These are phyloP conservation scores for Neoascochyta sp. DNA, from an alignment of 2,329 filamentous ascomycete genomes.

Conservation along the genomic window DNA sequence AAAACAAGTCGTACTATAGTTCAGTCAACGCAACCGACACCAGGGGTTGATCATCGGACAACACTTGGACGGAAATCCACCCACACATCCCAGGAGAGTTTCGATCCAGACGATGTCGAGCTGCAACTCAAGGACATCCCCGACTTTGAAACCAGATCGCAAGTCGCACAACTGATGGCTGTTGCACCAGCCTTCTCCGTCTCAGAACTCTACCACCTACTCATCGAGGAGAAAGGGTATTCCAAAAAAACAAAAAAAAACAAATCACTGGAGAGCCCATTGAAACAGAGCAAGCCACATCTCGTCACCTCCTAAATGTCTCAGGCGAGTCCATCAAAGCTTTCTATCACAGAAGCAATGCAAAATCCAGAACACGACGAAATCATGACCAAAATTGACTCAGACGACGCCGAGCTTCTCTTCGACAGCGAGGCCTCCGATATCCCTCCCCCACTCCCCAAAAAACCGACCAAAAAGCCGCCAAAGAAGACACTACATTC, in stretches of 20 bases:
- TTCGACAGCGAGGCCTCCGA: conserved; percentile 10
- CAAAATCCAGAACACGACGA: conserved; percentile 4
- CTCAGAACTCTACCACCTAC: conserved; percentile 13
- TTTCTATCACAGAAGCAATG: no score
- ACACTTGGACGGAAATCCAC: not conserved
- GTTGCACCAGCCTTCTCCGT: conserved; percentile 15
- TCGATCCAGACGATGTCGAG: not conserved
- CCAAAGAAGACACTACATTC: not conserved
- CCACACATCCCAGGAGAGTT: not conserved
- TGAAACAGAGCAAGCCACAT: not conserved
- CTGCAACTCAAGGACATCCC: conserved; percentile 13
- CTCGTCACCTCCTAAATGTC: not conserved
- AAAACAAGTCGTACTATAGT: no score
- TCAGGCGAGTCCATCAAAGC: no score
- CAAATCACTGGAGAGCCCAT: conserved; percentile 1
- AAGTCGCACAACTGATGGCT: conserved; percentile 17
- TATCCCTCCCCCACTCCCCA: not conserved
- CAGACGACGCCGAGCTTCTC: conserved; percentile 9
- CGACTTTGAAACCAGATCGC: conserved; percentile 9
- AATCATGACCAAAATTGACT: conserved; percentile 15
- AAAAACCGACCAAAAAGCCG: no score
- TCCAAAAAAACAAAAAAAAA: conserved; percentile 5
- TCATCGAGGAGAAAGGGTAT: conserved; percentile 10
- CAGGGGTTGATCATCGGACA: not conserved
- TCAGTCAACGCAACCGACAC: no score